Base-by-base conservation (phyloP, 495 filamentous ascomycete species). In the Viridothelium virens region DNA sequence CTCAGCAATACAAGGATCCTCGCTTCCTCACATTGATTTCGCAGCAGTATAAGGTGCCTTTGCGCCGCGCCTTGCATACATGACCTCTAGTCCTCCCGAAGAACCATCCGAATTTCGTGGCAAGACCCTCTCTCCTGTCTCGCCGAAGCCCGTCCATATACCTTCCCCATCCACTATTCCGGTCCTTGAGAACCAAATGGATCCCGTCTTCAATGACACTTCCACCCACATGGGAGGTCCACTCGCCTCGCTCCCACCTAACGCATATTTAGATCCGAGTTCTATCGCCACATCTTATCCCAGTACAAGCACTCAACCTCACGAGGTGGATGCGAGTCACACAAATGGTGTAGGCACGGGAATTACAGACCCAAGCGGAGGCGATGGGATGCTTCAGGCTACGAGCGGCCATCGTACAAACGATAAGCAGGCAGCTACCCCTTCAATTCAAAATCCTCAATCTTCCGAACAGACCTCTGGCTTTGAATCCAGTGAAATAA, bases 161-260 rank as follows among this genome's bases (percentile, higher is more conserved):
- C 84, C 88, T 69, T 84, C 87, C 70, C 85, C 87, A 48, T 80
- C 86, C 67, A 89, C 85, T 70, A 87, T 90, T 62, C 86, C 88
- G 25, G 83, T 90, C 63, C 82, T 90, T 66, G 80, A 87, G 70
- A 87, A 87, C 70, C 86, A 89, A 75, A 90, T 85, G 81, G 87
- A 91, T 77, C 85, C 86, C 56, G 73, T 82, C 68, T 89, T 89
- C 79, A 86, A 89, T 77, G 85, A 87, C 72, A 87, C 84, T 36
- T 80, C 85, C 25, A 82, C 84, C 9, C 77, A 82, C 71, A 75
- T 78, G 72, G 72, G 56, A 63, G 76, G 70, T 34, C 68, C 69
- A 1, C 65, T 71, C 63, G 66, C 64, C 62, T 18, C 53, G 5
- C 14, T 59, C 10, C 53, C 53, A 14, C 53, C 53, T 25, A 53